phyloP scores from a whole-genome alignment of 345 rosid genomes.

The Bruguiera parviflora region DNA sequence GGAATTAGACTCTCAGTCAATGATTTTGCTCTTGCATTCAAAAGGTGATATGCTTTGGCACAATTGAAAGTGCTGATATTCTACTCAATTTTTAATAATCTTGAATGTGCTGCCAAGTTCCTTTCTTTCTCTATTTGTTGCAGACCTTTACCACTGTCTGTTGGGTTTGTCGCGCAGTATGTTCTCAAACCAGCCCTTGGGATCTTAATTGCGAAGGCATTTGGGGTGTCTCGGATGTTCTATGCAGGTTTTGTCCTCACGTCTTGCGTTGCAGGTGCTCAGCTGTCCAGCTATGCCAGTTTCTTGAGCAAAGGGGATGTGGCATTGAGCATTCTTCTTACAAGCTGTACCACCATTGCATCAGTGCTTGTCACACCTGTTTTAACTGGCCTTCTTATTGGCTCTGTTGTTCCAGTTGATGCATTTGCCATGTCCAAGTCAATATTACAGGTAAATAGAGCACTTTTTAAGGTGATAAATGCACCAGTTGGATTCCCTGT shows the following conservation, averaged over 20 bases:
- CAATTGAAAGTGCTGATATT: slow-evolving; percentile 1
- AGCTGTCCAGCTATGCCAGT: slow-evolving; percentile 79
- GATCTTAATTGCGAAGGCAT: slow-evolving; percentile 67
- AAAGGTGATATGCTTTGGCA: slow-evolving; percentile 43
- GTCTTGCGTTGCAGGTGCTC: slow-evolving; percentile 93
- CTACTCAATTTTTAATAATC: background rate
- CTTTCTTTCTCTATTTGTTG: slow-evolving; percentile 23
- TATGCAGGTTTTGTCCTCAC: slow-evolving; percentile 84
- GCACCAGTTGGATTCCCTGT: background rate
- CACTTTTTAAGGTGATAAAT: slow-evolving; percentile 5
- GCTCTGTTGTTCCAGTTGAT: slow-evolving; percentile 91
- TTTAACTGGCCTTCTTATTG: slow-evolving; percentile 69
- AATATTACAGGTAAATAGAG: slow-evolving; percentile 66
- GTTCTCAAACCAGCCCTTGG: slow-evolving; percentile 80
- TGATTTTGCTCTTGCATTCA: slow-evolving; percentile 86
- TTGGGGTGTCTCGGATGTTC: slow-evolving; percentile 65
- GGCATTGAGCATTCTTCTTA: slow-evolving; percentile 88
- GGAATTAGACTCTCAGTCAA: slow-evolving; percentile 80
- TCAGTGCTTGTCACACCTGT: slow-evolving; percentile 69
- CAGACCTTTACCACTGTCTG: slow-evolving; percentile 84
- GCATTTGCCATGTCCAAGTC: slow-evolving; percentile 95
- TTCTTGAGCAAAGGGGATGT: slow-evolving; percentile 84
- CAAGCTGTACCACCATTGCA: slow-evolving; percentile 75
- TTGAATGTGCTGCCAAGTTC: slow-evolving; percentile 16
- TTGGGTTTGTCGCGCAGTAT: slow-evolving; percentile 77